Percentiles rank a stretch among this genome's conserved stretches.
Conservation (phyloP, 148 eudicot genomes). For the Simmondsia chinensis region DNA sequence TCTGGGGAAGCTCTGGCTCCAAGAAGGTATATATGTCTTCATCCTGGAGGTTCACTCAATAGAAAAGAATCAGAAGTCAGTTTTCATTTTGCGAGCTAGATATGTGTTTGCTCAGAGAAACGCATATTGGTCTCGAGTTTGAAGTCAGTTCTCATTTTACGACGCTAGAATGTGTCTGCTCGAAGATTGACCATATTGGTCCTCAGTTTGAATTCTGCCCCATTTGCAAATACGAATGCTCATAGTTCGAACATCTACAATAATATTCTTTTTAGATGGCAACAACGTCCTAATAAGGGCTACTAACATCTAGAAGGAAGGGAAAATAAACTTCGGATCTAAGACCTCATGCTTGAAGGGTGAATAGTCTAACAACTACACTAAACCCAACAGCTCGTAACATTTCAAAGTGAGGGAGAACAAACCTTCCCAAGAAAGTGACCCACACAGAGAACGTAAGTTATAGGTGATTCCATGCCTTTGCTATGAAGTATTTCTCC, state of each 20-base stretch:
- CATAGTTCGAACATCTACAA: too few species aligned
- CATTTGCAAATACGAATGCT: too few species aligned
- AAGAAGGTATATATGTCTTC: conserved; percentile 66
- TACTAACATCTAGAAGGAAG: too few species aligned
- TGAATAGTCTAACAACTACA: too few species aligned
- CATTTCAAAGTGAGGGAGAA: not conserved
- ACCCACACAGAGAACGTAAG: conserved; percentile 67
- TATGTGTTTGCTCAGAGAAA: not conserved
- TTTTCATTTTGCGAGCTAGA: not conserved
- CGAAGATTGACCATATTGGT: too few species aligned
- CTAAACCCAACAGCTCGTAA: not conserved
- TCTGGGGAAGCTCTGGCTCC: conserved; percentile 47
- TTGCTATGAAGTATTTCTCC: conserved; percentile 57
- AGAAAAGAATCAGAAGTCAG: too few species aligned
- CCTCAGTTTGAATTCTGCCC: too few species aligned
- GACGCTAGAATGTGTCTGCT: too few species aligned
- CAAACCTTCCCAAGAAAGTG: conserved; percentile 77
- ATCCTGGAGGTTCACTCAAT: conserved; percentile 51
- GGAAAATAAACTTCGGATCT: not conserved
- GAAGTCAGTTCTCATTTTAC: too few species aligned
- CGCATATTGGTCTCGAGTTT: not conserved
- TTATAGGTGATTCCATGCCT: conserved; percentile 52
- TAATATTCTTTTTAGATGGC: too few species aligned
- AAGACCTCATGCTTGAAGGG: not conserved
- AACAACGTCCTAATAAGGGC: too few species aligned